phyloP scores from a whole-genome alignment of 2,329 filamentous ascomycete genomes.

The Nigrograna mackinnonii region DNA sequence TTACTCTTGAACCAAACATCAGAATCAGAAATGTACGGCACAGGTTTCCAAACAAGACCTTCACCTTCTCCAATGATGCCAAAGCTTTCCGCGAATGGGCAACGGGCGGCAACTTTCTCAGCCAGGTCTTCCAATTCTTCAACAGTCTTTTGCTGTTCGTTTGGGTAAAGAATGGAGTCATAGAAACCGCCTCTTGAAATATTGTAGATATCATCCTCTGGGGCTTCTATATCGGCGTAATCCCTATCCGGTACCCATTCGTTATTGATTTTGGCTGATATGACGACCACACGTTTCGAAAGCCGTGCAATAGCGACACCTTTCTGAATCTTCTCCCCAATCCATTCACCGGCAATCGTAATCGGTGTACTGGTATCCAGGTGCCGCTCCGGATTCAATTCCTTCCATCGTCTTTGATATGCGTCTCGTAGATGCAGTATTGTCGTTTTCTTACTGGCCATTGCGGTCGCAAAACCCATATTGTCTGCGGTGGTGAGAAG shows the following conservation, averaged over 20 bases:
- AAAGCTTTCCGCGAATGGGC: conserved; percentile 28
- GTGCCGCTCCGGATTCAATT: conserved; percentile 12
- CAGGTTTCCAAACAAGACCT: conserved; percentile 30
- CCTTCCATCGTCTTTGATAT: conserved; percentile 19
- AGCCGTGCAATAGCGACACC: conserved; percentile 25
- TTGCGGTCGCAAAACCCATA: conserved; percentile 23
- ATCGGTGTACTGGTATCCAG: conserved; percentile 15
- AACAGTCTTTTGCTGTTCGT: conserved; percentile 13
- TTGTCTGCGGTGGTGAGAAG: conserved; percentile 22
- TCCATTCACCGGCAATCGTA: conserved; percentile 35
- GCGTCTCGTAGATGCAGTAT: conserved; percentile 21
- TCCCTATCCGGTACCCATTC: conserved; percentile 24
- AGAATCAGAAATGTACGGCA: conserved; percentile 13
- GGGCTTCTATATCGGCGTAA: conserved; percentile 21
- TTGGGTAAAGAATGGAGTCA: conserved; percentile 16
- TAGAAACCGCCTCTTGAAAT: conserved; percentile 24
- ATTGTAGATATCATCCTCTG: conserved; percentile 24
- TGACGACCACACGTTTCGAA: conserved; percentile 28
- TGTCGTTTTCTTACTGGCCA: conserved; percentile 14
- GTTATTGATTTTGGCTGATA: conserved; percentile 27
- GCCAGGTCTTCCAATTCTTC: conserved; percentile 16
- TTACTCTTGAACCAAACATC: conserved; percentile 31
- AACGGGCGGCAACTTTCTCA: conserved; percentile 19
- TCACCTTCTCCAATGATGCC: conserved; percentile 24
- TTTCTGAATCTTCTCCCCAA: conserved; percentile 30